These are phyloP conservation scores for Apophysomyces variabilis DNA, from an alignment of 371 early-diverging fungal genomes.

Conservation along the genomic window DNA sequence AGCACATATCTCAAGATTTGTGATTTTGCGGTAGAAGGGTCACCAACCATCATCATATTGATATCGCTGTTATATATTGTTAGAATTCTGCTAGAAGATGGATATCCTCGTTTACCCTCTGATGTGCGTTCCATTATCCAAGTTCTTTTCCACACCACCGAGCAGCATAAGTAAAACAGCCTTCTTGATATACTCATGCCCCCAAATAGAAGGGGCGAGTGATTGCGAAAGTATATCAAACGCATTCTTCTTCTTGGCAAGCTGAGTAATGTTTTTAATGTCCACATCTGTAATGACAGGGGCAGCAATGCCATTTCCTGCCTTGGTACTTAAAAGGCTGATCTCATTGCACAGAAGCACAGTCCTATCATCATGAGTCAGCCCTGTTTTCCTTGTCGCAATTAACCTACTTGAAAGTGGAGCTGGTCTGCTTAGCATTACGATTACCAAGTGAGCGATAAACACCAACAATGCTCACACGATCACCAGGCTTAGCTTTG, in stretches of 20 bases:
- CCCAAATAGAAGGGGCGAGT: conserved; percentile 98
- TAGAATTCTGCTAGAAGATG: conserved; percentile 27
- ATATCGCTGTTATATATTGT: conserved; percentile 73
- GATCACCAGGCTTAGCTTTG: conserved; percentile 98
- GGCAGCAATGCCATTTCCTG: conserved; percentile 65
- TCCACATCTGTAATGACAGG: conserved; percentile 78
- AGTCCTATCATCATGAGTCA: conserved; percentile 60
- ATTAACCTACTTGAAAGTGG: conserved; percentile 75
- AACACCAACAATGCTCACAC: conserved; percentile 95
- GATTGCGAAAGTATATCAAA: conserved; percentile 88
- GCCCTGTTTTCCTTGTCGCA: neutral
- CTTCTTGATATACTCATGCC: conserved; percentile 96
- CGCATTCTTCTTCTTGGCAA: conserved; percentile 73
- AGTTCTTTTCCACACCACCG: conserved; percentile 96
- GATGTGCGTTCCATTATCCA: conserved; percentile 94
- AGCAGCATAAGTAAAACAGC: conserved; percentile 93
- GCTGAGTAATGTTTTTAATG: conserved; percentile 80
- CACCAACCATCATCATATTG: conserved; percentile 96
- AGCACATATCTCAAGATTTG: conserved; percentile 92
- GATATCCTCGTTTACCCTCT: conserved; percentile 71
- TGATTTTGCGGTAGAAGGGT: conserved; percentile 98
- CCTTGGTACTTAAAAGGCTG: conserved; percentile 79
- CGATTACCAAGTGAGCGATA: conserved; percentile 90
- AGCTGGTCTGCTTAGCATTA: conserved; percentile 76
- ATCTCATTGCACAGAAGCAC: conserved; percentile 93